Evolutionary conservation across 2,329 filamentous ascomycete species (phyloP).

Genomic region (Cladophialophora bantiana): DNA sequence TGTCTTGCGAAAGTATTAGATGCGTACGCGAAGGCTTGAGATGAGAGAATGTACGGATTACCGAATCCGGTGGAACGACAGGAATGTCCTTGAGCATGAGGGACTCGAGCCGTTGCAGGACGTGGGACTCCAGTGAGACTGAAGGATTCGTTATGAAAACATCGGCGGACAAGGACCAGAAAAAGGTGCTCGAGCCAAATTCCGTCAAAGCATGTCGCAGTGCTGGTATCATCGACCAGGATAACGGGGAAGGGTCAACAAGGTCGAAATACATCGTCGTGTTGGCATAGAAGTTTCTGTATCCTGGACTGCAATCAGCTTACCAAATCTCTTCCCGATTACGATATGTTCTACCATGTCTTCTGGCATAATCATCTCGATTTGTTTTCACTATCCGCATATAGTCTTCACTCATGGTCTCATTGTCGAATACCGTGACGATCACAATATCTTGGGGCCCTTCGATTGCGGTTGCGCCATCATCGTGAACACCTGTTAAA

Average conservation of each 20-base stretch:
- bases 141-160: constrained; percentile 86
- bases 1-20: constrained; percentile 83
- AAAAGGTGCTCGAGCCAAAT: constrained; percentile 76
- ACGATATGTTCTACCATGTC: constrained; percentile 73
- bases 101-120: constrained; percentile 75
- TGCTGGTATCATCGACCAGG: constrained; percentile 75
- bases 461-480: constrained; percentile 46
- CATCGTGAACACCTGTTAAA: constrained; percentile 41
- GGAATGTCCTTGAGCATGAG: constrained; percentile 85
- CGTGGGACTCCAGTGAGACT: constrained; percentile 71
- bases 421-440: constrained; percentile 81
- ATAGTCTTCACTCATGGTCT: constrained; percentile 69
- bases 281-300: constrained; percentile 81
- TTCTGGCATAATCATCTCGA: constrained; percentile 80
- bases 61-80: constrained; percentile 92
- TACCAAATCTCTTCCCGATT: background rate
- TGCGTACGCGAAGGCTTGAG: constrained; percentile 80
- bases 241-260: constrained; percentile 52
- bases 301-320: constrained; percentile 64
- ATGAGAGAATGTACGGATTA: constrained; percentile 91
- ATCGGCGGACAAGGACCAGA: constrained; percentile 88
- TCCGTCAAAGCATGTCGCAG: constrained; percentile 86
- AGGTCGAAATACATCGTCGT: constrained; percentile 57
- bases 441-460: constrained; percentile 70
- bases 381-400: constrained; percentile 79